These are phyloP conservation scores for Eucalyptus regnans DNA, from an alignment of 345 rosid species.

Conservation along the genomic window DNA sequence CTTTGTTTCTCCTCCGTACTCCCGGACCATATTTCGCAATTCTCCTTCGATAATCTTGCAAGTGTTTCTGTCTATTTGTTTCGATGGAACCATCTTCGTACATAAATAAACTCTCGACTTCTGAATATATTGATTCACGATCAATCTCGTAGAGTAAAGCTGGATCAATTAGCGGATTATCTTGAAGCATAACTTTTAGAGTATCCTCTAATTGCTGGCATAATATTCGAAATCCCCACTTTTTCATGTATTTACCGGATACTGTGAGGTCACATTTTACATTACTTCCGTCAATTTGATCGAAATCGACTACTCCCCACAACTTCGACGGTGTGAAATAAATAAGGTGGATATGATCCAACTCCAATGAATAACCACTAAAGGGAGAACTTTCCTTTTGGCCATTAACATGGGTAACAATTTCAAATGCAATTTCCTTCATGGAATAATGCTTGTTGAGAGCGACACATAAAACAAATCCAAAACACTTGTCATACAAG, in stretches of 20 bases:
- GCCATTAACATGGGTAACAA: neutral
- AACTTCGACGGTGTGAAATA: too few species aligned
- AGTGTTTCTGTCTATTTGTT: accelerated
- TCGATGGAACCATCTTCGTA: accelerated
- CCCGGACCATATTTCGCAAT: accelerated
- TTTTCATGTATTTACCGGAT: accelerated
- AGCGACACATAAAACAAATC: neutral
- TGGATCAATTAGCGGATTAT: accelerated
- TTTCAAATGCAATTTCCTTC: too few species aligned
- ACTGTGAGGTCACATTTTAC: accelerated
- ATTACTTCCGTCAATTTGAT: accelerated
- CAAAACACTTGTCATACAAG: neutral
- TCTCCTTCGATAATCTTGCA: accelerated
- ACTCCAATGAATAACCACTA: accelerated
- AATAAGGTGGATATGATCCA: too few species aligned
- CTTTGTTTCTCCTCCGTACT: neutral
- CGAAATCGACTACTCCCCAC: accelerated
- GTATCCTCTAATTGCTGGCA: accelerated
- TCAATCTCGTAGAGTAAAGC: too few species aligned
- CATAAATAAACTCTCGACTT: accelerated
- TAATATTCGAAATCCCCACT: too few species aligned
- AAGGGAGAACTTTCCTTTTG: accelerated
- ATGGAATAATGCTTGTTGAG: too few species aligned
- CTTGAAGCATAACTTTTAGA: too few species aligned
- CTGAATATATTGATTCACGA: too few species aligned